These are phyloP conservation scores for Gastrolobium villosum DNA, from an alignment of 306 rosid species.

Conservation along the genomic window DNA sequence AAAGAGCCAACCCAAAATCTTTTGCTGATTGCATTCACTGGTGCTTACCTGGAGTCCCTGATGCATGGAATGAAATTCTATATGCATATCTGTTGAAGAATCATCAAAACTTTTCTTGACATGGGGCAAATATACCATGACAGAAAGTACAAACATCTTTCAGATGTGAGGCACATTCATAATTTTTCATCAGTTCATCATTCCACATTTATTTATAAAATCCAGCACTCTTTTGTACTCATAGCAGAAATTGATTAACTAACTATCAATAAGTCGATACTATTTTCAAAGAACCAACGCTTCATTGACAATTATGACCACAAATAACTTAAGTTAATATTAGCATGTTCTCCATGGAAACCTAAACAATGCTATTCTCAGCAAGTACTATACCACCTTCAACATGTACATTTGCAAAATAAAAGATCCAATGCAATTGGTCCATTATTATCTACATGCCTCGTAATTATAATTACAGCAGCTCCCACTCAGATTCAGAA, in stretches of 20 bases:
- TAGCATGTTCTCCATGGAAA: not conserved
- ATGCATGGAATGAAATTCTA: constrained; percentile 86
- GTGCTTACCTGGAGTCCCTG: constrained; percentile 98
- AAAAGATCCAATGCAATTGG: constrained; percentile 10
- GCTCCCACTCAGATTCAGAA: constrained; percentile 88
- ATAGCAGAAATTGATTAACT: constrained; percentile 6
- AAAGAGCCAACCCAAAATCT: constrained; percentile 75
- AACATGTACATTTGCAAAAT: constrained; percentile 21
- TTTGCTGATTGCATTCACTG: constrained; percentile 93
- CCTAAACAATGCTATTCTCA: constrained; percentile 17
- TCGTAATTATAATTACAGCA: constrained; percentile 55
- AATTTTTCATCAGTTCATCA: constrained; percentile 25
- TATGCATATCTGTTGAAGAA: constrained; percentile 75
- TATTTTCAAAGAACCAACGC: not conserved
- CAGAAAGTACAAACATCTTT: constrained; percentile 34
- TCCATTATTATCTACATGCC: constrained; percentile 49
- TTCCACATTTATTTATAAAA: constrained; percentile 4
- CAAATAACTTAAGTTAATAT: constrained; percentile 35
- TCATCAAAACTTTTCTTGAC: constrained; percentile 59
- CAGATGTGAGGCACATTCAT: constrained; percentile 9
- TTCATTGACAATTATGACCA: not conserved
- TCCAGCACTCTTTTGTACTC: constrained; percentile 22
- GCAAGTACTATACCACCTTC: constrained; percentile 28
- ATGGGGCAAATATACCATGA: constrained; percentile 31
- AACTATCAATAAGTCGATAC: constrained; percentile 24